Conservation (phyloP, 768 basidiomycete genomes). For the Hortiboletus flavorubellus region DNA sequence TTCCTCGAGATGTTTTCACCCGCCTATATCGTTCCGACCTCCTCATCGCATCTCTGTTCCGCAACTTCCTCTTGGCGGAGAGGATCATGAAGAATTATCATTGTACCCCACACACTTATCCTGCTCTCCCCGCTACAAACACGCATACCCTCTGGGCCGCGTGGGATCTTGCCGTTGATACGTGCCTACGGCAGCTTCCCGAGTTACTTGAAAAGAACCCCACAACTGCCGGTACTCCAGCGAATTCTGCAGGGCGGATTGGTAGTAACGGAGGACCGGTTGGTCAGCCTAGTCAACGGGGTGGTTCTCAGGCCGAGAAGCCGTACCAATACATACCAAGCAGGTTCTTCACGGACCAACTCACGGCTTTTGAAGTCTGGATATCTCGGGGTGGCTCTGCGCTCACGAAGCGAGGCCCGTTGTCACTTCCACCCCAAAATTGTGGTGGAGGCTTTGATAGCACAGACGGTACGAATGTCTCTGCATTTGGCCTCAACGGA, state of each 20-base stretch:
- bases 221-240: slow-evolving; percentile 15
- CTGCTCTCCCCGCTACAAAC: slow-evolving; percentile 91
- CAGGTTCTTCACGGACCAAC: slow-evolving; percentile 92
- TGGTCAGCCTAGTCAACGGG: slow-evolving; percentile 20
- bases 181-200: slow-evolving; percentile 90
- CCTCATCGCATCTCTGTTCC: slow-evolving; percentile 92
- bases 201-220: slow-evolving; percentile 56
- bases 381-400: slow-evolving; percentile 91
- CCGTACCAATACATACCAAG: slow-evolving; percentile 79
- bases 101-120: slow-evolving; percentile 93
- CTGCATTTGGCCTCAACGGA: slow-evolving; percentile 18
- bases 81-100: slow-evolving; percentile 98
- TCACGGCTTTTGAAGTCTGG: slow-evolving; percentile 98
- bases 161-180: slow-evolving; percentile 97
- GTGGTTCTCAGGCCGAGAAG: slow-evolving; percentile 34
- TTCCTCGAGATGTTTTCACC: slow-evolving; percentile 90
- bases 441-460: slow-evolving; percentile 31
- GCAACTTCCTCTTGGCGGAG: slow-evolving; percentile 96
- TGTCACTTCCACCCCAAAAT: slow-evolving; percentile 59
- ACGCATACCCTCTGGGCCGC: slow-evolving; percentile 95
- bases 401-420: slow-evolving; percentile 69
- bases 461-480: slow-evolving; percentile 16
- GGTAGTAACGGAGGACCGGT: slow-evolving; percentile 8
- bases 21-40: slow-evolving; percentile 93
- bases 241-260: slow-evolving; percentile 19